Evolutionary conservation across 257 asterid species (phyloP), one percentile per base, ranked within the genome.

Genomic region (Solanum pennellii): DNA sequence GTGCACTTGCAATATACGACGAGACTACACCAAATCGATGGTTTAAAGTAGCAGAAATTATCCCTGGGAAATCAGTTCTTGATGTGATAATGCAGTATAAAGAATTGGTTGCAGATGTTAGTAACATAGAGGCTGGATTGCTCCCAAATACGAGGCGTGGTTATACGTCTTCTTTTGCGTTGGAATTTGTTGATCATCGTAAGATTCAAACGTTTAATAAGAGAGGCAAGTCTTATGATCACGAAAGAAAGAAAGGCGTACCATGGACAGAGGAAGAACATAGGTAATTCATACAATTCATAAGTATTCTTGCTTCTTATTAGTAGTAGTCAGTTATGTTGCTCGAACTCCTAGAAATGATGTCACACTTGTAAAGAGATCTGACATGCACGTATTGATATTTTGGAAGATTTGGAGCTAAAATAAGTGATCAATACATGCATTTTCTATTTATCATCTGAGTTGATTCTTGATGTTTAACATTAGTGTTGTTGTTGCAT

Each of bases 201-300:
- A 88, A 89, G 21, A 90, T 92, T 86, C 91, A 91, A 72, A 85
- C 80, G 65, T 89, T 84, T 83, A 91, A 93, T 87, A 96, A 93
- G 91, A 91, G 95, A 71, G 91, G 93, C 20, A 90, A 93, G 62
- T 87, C 84, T 71, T 65, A 72, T 44, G 95, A 95, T 91, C 99
- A 94, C 41, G 94, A 92, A 86, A 90, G 98, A 12, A 96, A 89
- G 89, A 95, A 92, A 89, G 96, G 98, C 83, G 91, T 95, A 2
- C 98, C 98, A 2, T 96, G 99, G 99, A 96, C 99, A 6, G 95
- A 95, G 86, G 98, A 94, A 7, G 99, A 96, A 66, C 99, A 96
- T 91, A 94, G 98, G 98, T 37, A 37, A 37, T 95, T 39, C 62
- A 20, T 83, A 5, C 31, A 37, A 18, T 4, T 68, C 11, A 29